phyloP scores from a whole-genome alignment of 495 filamentous ascomycete genomes.

The Penicillium nucicola region DNA sequence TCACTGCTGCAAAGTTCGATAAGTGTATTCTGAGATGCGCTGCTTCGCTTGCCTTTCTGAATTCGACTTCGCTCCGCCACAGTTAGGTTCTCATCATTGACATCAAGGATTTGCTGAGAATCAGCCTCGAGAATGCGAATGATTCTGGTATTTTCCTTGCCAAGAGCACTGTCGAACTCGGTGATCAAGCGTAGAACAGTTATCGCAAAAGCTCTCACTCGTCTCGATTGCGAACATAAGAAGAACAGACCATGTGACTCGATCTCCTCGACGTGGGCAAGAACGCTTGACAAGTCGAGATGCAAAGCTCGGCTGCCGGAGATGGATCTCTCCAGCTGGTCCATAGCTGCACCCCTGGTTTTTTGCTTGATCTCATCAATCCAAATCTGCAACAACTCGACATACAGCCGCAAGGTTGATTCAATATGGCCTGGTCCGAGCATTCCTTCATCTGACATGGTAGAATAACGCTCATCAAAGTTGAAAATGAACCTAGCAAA shows the following conservation, averaged over 20 bases:
- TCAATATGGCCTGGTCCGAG: conserved; percentile 93
- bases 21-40: conserved; percentile 77
- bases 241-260: conserved; percentile 99
- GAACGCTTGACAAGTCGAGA: conserved; percentile 80
- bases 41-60: conserved; percentile 84
- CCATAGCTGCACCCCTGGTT: conserved; percentile 65
- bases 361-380: conserved; percentile 93
- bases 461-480: conserved; percentile 94
- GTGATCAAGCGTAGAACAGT: conserved; percentile 88
- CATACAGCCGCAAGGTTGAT: conserved; percentile 85
- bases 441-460: conserved; percentile 98
- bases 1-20: conserved; percentile 96
- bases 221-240: conserved; percentile 88
- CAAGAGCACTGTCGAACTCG: conserved; percentile 87
- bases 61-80: conserved; percentile 89
- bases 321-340: conserved; percentile 54
- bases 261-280: conserved; percentile 92
- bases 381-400: conserved; percentile 93
- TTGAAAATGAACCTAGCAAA: conserved; percentile 97
- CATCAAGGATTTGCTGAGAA: conserved; percentile 80
- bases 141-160: conserved; percentile 74
- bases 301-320: conserved; percentile 62
- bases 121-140: conserved; percentile 91
- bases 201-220: conserved; percentile 85
- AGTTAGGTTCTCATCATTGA: conserved; percentile 89